phyloP scores from a whole-genome alignment of 768 basidiomycete genomes.

The Lepiota brunneoincarnata region DNA sequence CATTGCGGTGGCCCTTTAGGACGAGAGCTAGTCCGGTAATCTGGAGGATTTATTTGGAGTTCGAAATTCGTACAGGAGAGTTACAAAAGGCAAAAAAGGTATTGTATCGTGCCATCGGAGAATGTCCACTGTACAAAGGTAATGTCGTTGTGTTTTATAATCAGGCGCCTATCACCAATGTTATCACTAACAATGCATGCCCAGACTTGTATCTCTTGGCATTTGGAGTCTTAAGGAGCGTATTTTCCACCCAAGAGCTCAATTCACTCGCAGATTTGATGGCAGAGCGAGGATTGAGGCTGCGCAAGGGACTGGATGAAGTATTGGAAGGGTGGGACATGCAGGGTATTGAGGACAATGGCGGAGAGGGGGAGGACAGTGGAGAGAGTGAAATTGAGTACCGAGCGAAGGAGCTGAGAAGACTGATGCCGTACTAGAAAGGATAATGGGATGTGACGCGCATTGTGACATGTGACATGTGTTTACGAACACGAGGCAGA shows the following conservation, averaged over 20 bases:
- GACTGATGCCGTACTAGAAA: slow-evolving; percentile 60
- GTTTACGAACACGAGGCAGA: slow-evolving; percentile 27
- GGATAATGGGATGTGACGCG: slow-evolving; percentile 3
- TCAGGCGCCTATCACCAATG: no score
- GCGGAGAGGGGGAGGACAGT: slow-evolving; percentile 36
- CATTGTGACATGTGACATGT: slow-evolving; percentile 25
- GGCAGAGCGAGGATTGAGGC: slow-evolving; percentile 70
- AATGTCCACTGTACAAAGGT: slow-evolving; percentile 80
- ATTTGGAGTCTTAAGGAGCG: slow-evolving; percentile 65
- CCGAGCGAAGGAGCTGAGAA: slow-evolving; percentile 53
- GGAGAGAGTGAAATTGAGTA: slow-evolving; percentile 58
- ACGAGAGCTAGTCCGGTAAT: slow-evolving; percentile 62
- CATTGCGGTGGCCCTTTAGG: slow-evolving; percentile 33
- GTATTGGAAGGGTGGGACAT: slow-evolving; percentile 37
- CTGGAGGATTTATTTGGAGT: slow-evolving; percentile 75
- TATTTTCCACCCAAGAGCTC: slow-evolving; percentile 61
- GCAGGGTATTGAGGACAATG: slow-evolving; percentile 25
- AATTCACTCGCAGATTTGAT: slow-evolving; percentile 65
- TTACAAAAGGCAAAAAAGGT: slow-evolving; percentile 64
- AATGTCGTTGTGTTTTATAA: background rate
- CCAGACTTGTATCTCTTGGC: slow-evolving; percentile 76
- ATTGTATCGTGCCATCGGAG: slow-evolving; percentile 69
- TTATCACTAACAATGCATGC: background rate
- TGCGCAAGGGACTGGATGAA: slow-evolving; percentile 62
- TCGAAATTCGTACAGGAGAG: slow-evolving; percentile 67